Evolutionary conservation across 805 yeast genomes (phyloP).

Genomic region (Metschnikowia anglica): DNA sequence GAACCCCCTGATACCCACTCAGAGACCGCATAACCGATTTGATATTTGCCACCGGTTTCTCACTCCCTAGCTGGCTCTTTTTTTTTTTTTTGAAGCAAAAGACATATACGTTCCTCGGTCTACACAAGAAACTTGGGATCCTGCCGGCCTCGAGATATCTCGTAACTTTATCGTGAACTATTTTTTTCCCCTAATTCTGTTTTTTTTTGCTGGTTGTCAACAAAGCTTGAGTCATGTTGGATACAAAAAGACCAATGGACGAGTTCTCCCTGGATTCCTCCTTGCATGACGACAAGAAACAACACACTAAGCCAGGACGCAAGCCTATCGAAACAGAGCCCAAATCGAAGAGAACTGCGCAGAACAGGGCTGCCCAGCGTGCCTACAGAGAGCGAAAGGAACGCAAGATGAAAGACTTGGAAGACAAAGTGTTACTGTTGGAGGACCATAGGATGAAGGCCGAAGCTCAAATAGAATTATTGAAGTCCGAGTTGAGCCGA

Average conservation of each 20-base stretch:
- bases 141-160: too few relatives aligned
- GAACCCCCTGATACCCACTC: not conserved
- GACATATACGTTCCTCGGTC: too few relatives aligned
- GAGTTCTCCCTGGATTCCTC: slow-evolving; percentile 22
- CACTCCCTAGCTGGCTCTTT: too few relatives aligned
- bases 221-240: slow-evolving; percentile 25
- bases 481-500: slow-evolving; percentile 67
- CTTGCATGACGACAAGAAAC: slow-evolving; percentile 37
- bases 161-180: not conserved
- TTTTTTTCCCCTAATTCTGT: not conserved
- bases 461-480: slow-evolving; percentile 67
- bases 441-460: slow-evolving; percentile 72
- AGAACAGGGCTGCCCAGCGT: slow-evolving; percentile 97
- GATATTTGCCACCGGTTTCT: not conserved
- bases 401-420: slow-evolving; percentile 78
- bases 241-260: slow-evolving; percentile 33
- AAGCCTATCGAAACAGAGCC: slow-evolving; percentile 79
- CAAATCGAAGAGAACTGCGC: slow-evolving; percentile 88
- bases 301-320: slow-evolving; percentile 68
- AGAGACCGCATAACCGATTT: not conserved
- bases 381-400: slow-evolving; percentile 96
- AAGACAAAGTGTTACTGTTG: slow-evolving; percentile 67
- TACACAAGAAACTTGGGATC: too few relatives aligned
- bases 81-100: not conserved
- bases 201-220: too few relatives aligned